A percentile compares a stretch with the other conserved stretches of the same genome.
Conservation (phyloP, 192 early-diverging fungal species). For the Coemansia sp. region DNA sequence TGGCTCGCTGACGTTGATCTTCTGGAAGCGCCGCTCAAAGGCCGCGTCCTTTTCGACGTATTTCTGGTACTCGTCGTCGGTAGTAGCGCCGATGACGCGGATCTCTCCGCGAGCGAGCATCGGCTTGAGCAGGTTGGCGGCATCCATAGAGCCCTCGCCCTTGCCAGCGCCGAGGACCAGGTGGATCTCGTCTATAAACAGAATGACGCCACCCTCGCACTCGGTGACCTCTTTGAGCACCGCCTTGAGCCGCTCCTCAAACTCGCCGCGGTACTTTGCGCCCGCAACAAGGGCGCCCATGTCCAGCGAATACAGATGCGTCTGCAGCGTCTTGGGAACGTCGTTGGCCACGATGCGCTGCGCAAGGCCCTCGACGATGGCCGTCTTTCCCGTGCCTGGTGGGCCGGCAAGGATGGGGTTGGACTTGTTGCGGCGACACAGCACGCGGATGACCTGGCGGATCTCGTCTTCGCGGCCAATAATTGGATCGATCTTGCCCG, state of each 20-base stretch:
- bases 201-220: conserved; percentile 80
- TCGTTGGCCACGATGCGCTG: conserved; percentile 91
- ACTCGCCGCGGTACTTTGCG: conserved; percentile 96
- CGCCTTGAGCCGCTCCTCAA: conserved; percentile 95
- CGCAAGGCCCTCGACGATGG: conserved; percentile 90
- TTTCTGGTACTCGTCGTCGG: conserved; percentile 91
- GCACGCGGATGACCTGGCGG: conserved; percentile 89
- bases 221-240: conserved; percentile 95
- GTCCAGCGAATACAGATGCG: conserved; percentile 84
- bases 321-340: conserved; percentile 82
- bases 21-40: conserved; percentile 78
- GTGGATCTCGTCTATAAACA: conserved; percentile 99
- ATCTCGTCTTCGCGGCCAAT: conserved; percentile 98
- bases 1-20: conserved; percentile 70
- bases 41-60: conserved; percentile 85
- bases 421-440: conserved; percentile 85
- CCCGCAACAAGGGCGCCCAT: conserved; percentile 94
- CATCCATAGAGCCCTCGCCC: conserved; percentile 88
- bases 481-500: conserved; percentile 93
- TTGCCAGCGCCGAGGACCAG: conserved; percentile 92
- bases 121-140: conserved; percentile 95
- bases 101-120: conserved; percentile 98
- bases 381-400: conserved; percentile 74
- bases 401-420: conserved; percentile 87
- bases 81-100: conserved; percentile 94